A percentile compares a stretch with the other conserved stretches of the same genome.
These are phyloP conservation scores for Begonia masoniana DNA, from an alignment of 306 rosid genomes.

Conservation along the genomic window DNA sequence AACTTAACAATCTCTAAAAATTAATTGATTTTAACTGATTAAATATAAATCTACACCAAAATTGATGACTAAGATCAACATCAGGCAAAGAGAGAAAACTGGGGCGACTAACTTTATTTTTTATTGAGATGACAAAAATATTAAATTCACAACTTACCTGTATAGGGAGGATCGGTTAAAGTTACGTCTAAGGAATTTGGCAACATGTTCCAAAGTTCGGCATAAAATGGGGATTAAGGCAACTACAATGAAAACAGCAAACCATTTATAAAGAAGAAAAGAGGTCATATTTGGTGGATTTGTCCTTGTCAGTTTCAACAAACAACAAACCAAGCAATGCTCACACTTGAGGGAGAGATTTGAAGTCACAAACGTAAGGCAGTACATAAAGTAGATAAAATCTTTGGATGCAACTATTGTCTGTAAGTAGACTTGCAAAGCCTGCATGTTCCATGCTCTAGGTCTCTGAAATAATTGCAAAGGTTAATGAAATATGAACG, in stretches of 20 bases:
- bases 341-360: slow-evolving; percentile 77
- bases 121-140: no score
- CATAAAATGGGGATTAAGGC: slow-evolving; percentile 85
- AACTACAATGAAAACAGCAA: slow-evolving; percentile 44
- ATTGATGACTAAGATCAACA: no score
- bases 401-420: slow-evolving; percentile 58
- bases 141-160: slow-evolving; percentile 38
- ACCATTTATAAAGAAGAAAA: slow-evolving; percentile 5
- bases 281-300: not conserved
- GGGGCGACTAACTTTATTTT: no score
- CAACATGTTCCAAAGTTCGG: slow-evolving; percentile 72
- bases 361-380: slow-evolving; percentile 66
- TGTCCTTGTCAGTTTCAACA: not conserved
- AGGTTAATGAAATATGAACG: slow-evolving; percentile 9
- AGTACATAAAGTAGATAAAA: slow-evolving; percentile 75
- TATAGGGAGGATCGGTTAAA: slow-evolving; percentile 76
- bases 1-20: no score
- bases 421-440: slow-evolving; percentile 81
- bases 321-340: slow-evolving; percentile 11
- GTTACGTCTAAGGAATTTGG: slow-evolving; percentile 90
- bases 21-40: no score
- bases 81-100: no score
- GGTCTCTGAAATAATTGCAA: slow-evolving; percentile 52
- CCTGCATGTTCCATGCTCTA: slow-evolving; percentile 85
- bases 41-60: no score